Evolutionary conservation across 305 asterid species (phyloP).

Genomic region (Striga hermonthica): DNA sequence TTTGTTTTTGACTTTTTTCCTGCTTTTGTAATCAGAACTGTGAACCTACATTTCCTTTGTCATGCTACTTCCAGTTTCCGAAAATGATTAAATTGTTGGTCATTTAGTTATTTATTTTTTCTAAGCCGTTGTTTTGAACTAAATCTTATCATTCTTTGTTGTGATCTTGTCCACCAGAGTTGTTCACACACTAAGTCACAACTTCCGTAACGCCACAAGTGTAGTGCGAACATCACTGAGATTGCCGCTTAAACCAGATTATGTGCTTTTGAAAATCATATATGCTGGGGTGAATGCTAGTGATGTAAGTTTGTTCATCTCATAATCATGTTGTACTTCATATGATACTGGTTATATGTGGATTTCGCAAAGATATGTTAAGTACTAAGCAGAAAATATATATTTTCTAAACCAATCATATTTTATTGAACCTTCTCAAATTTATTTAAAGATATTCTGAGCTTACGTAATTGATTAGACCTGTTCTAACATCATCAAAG

Average conservation of each 20-base stretch:
- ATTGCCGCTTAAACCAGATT: conserved; percentile 70
- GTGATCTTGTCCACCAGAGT: conserved; percentile 47
- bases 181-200: conserved; percentile 85
- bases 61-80: conserved; percentile 5
- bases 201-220: conserved; percentile 75
- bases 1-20: background rate
- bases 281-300: conserved; percentile 99
- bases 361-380: conserved; percentile 20
- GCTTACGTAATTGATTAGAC: conserved; percentile 17
- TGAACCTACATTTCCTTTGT: background rate
- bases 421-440: conserved; percentile 18
- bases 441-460: conserved; percentile 7
- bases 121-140: conserved; percentile 21
- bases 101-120: conserved; percentile 5
- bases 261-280: conserved; percentile 77
- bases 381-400: background rate
- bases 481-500: conserved; percentile 26
- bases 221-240: conserved; percentile 57
- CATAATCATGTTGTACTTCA: conserved; percentile 16
- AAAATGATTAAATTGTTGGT: conserved; percentile 3
- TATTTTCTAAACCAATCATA: background rate
- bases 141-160: conserved; percentile 31
- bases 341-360: conserved; percentile 9
- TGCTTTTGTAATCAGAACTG: background rate
- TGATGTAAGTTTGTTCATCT: conserved; percentile 64